phyloP scores from a whole-genome alignment of 2,329 filamentous ascomycete species.

The Calonectria crousiana region DNA sequence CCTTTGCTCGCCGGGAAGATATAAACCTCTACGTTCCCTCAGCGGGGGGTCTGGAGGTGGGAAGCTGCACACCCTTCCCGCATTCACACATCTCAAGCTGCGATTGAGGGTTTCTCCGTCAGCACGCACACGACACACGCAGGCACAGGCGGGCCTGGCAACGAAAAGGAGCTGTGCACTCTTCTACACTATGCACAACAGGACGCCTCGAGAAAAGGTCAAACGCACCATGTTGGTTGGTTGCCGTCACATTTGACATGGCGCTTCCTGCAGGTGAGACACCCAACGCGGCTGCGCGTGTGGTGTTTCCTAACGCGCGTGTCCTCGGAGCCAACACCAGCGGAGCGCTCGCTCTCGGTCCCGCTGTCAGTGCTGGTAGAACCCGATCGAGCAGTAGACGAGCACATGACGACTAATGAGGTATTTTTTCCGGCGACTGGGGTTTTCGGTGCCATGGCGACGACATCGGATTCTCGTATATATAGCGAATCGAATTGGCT shows the following conservation, averaged over 20 bases:
- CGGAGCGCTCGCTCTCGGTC: neutral
- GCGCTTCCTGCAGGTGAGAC: conserved; percentile 37
- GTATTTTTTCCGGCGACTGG: neutral
- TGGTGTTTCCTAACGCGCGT: conserved; percentile 15
- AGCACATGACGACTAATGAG: neutral
- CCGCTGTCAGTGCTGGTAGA: neutral
- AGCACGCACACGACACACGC: neutral
- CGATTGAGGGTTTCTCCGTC: neutral
- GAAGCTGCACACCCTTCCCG: conserved; percentile 26
- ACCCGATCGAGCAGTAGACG: neutral
- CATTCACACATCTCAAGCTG: conserved; percentile 28
- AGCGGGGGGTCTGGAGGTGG: conserved; percentile 29
- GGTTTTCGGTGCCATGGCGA: neutral
- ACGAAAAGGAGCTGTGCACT: neutral
- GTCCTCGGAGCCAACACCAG: neutral
- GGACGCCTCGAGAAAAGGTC: neutral
- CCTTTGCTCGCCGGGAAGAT: conserved; percentile 37
- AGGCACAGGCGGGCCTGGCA: neutral
- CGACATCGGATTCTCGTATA: neutral
- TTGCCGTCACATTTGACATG: conserved; percentile 37
- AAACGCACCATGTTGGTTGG: conserved; percentile 35
- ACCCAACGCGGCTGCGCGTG: conserved; percentile 37
- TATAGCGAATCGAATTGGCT: neutral
- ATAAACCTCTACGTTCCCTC: conserved; percentile 30
- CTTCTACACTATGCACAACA: neutral